These are phyloP conservation scores for Sordaria brevicollis DNA, from an alignment of 495 filamentous ascomycete species.

Conservation along the genomic window DNA sequence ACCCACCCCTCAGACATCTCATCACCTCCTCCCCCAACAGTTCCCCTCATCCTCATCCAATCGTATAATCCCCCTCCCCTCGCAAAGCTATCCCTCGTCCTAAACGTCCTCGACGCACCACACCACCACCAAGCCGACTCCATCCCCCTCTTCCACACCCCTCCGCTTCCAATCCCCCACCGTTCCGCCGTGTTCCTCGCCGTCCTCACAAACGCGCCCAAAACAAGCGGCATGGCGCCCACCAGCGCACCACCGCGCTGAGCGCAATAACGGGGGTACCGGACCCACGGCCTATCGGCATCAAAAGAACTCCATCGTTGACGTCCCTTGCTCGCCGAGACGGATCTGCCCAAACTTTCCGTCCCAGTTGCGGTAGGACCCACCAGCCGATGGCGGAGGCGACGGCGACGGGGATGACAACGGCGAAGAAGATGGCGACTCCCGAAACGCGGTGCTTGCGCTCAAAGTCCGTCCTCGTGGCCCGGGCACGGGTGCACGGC, in stretches of 20 bases:
- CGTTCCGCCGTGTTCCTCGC: slow-evolving; percentile 35
- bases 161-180: slow-evolving; percentile 21
- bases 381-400: slow-evolving; percentile 72
- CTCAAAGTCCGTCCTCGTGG: slow-evolving; percentile 66
- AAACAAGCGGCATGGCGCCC: slow-evolving; percentile 66
- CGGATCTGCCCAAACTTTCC: slow-evolving; percentile 85
- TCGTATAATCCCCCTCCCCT: slow-evolving; percentile 78
- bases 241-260: slow-evolving; percentile 56
- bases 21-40: slow-evolving; percentile 82
- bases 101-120: slow-evolving; percentile 52
- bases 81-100: slow-evolving; percentile 74
- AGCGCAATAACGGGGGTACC: slow-evolving; percentile 58
- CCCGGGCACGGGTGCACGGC: slow-evolving; percentile 53
- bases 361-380: slow-evolving; percentile 75
- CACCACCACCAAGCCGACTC: slow-evolving; percentile 37
- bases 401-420: slow-evolving; percentile 58
- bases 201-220: slow-evolving; percentile 55
- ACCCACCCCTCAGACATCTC: slow-evolving; percentile 60
- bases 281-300: slow-evolving; percentile 58
- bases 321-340: slow-evolving; percentile 52
- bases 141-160: slow-evolving; percentile 27
- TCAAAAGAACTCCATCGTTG: slow-evolving; percentile 34
- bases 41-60: slow-evolving; percentile 88
- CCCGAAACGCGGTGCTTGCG: slow-evolving; percentile 56
- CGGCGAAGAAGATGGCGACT: slow-evolving; percentile 70